phyloP scores from a whole-genome alignment of 495 filamentous ascomycete species.

The Clavariopsis aquatica region DNA sequence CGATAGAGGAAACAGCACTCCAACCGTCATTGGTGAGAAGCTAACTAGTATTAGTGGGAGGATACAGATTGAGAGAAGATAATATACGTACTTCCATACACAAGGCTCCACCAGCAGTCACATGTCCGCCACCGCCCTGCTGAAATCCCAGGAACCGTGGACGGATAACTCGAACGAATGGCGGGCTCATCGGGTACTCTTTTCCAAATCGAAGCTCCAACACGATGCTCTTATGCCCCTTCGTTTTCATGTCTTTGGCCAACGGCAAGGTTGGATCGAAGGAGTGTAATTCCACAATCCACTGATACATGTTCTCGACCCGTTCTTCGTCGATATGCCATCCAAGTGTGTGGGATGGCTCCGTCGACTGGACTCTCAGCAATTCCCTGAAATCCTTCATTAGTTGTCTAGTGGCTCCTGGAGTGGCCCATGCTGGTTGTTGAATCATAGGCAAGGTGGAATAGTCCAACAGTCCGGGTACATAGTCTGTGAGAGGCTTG shows the following conservation, averaged over 20 bases:
- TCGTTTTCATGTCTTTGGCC: conserved; percentile 69
- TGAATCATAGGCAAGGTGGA: conserved; percentile 58
- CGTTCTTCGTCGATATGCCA: conserved; percentile 74
- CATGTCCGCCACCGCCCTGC: conserved; percentile 80
- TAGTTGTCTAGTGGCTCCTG: conserved; percentile 61
- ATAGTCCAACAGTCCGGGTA: conserved; percentile 62
- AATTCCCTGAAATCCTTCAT: conserved; percentile 62
- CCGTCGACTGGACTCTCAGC: conserved; percentile 63
- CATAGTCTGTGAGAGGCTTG: conserved; percentile 59
- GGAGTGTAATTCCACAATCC: conserved; percentile 88
- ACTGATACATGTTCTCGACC: conserved; percentile 78
- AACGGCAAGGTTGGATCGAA: conserved; percentile 72
- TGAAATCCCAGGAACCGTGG: conserved; percentile 74
- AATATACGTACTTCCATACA: conserved; percentile 67
- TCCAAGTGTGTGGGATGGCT: conserved; percentile 69
- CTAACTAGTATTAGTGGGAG: conserved; percentile 21
- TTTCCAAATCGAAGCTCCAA: conserved; percentile 78
- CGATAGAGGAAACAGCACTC: conserved; percentile 70
- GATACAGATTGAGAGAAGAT: background rate
- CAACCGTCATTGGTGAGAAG: conserved; percentile 83
- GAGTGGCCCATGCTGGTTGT: conserved; percentile 69
- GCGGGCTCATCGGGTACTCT: conserved; percentile 74
- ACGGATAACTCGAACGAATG: conserved; percentile 81
- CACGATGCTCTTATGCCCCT: conserved; percentile 64
- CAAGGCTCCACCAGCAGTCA: conserved; percentile 83